Base-by-base conservation (phyloP, 2,329 filamentous ascomycete genomes). In the Ophiostoma montium region DNA sequence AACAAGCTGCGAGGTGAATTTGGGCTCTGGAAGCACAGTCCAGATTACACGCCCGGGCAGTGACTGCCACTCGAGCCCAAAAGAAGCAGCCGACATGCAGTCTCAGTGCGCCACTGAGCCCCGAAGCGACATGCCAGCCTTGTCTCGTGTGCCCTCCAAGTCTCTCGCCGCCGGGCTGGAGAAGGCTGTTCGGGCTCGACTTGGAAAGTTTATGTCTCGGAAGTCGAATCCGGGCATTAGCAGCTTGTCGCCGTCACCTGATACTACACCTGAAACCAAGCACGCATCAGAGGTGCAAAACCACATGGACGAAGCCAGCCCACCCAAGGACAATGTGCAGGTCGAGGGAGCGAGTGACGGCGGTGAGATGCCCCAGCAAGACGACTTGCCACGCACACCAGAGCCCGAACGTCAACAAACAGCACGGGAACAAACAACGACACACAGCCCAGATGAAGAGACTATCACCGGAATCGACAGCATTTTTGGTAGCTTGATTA, bases 381-480 rank as follows among this genome's bases (percentile, higher is more conserved):
- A 3, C 19, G n/a, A 30, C 18, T 3, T 15, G 6, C 27, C 18
- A 11, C 9, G n/a, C 27, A 33, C 27, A n/a, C 21, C 43, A 31
- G 39, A 16, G 23, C 18, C 23, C n/a, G 10, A 9, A 15, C 23
- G n/a, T 8, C 11, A 23, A 5, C 12, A 31, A 30, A 15, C n/a
- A 16, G 15, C 23, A 5, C 39, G 18, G 5, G 42, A 32, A 6
- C 18, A 50, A 2, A 15, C 27, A 13, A 12, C n/a, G 30, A 9
- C 35, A 16, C 9, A 19, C 5, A 21, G 18, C 9, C 9, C 19
- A 16, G 19, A 19, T 13, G 31, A 31, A 7, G 21, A 47, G 1
- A 45, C 48, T 10, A 13, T 49, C 11, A 45, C 45, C 5, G 52
- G 50, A 6, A 48, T 54, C 33, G 52, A 55, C 27, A 52, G 50